Conservation (phyloP, 208 protist genomes). For the Acanthamoeba rhysodes region DNA sequence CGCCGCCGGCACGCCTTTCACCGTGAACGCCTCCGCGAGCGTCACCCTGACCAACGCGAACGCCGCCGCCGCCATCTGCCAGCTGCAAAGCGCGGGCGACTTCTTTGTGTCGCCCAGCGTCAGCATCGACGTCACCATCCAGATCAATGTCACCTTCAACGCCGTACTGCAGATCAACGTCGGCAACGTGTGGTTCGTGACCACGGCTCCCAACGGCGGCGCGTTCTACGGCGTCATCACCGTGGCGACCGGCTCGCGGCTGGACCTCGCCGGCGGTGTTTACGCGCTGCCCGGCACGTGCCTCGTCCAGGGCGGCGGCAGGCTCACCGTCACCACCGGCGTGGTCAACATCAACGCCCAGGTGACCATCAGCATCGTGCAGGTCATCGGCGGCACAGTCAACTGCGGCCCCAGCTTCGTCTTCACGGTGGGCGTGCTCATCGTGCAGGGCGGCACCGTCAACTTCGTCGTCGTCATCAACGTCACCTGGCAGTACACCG, state of each 20-base stretch:
- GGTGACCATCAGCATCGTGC: constrained; percentile 67
- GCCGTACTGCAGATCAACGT: background rate
- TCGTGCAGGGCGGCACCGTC: constrained; percentile 42
- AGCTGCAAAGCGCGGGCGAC: constrained; percentile 45
- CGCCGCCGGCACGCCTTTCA: background rate
- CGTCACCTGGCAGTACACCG: constrained; percentile 56
- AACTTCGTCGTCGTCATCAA: constrained; percentile 55
- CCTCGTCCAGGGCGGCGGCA: constrained; percentile 51
- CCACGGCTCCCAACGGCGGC: constrained; percentile 37
- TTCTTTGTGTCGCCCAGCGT: constrained; percentile 29
- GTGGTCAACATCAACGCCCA: background rate
- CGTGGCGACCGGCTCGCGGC: background rate
- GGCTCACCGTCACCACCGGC: constrained; percentile 53
- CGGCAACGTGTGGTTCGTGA: constrained; percentile 26
- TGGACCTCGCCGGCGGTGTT: constrained; percentile 61
- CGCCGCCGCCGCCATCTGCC: constrained; percentile 19
- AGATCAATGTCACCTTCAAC: constrained; percentile 52
- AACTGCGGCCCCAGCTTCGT: constrained; percentile 60
- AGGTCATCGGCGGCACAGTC: constrained; percentile 65
- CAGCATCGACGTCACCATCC: constrained; percentile 55
- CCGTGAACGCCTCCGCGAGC: constrained; percentile 41
- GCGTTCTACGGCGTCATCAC: constrained; percentile 8
- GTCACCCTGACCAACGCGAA: background rate
- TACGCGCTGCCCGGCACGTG: constrained; percentile 8
- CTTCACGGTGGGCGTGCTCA: constrained; percentile 46